These are phyloP conservation scores for Euphorbia celastroides DNA, from an alignment of 441 rosid genomes.

Conservation along the genomic window DNA sequence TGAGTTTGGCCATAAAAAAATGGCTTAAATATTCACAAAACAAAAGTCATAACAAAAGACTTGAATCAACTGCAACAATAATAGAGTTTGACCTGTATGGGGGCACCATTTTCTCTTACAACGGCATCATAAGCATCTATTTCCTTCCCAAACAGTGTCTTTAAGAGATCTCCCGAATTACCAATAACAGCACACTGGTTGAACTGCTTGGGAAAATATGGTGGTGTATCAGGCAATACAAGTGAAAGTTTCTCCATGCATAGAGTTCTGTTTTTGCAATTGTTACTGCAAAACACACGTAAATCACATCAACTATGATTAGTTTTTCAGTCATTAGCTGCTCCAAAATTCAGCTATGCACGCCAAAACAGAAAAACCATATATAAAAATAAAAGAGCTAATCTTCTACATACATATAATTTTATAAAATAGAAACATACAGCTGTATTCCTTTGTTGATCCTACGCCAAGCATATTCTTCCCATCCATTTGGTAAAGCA, in stretches of 20 bases:
- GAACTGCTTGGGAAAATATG: slow-evolving; percentile 75
- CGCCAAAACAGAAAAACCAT: background rate
- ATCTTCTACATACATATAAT: background rate
- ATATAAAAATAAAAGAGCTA: background rate
- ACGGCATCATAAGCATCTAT: slow-evolving; percentile 85
- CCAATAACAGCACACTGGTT: slow-evolving; percentile 94
- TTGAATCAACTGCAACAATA: slow-evolving; percentile 10
- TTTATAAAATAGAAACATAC: slow-evolving; percentile 36
- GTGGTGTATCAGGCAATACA: slow-evolving; percentile 79
- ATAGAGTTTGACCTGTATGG: slow-evolving; percentile 53
- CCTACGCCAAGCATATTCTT: slow-evolving; percentile 94
- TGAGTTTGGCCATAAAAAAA: no score
- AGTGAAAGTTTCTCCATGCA: slow-evolving; percentile 80
- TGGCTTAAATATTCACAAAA: slow-evolving; percentile 1
- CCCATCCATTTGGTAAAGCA: slow-evolving; percentile 93
- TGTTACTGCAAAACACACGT: slow-evolving; percentile 48
- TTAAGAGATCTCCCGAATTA: slow-evolving; percentile 89
- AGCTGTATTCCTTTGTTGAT: slow-evolving; percentile 85
- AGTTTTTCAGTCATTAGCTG: slow-evolving; percentile 4
- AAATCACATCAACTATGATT: slow-evolving; percentile 13
- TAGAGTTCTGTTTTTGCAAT: slow-evolving; percentile 65
- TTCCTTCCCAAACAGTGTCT: slow-evolving; percentile 86
- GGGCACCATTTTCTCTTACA: slow-evolving; percentile 91
- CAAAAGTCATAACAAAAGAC: background rate
- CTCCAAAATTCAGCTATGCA: slow-evolving; percentile 8